These are phyloP conservation scores for Lipomyces oligophaga DNA, from an alignment of 805 yeast genomes.

Conservation along the genomic window DNA sequence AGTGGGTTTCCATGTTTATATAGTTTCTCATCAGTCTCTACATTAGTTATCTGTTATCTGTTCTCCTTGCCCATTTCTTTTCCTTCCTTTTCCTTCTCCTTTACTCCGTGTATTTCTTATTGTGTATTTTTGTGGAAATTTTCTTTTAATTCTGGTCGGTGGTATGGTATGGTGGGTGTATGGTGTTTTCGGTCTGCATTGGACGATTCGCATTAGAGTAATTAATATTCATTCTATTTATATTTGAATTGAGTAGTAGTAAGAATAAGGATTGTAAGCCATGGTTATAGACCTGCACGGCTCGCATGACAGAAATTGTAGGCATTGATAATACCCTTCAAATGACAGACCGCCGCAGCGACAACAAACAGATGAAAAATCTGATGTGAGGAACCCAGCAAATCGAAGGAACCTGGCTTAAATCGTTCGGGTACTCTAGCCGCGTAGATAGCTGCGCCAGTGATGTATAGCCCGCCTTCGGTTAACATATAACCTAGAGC, in stretches of 20 bases:
- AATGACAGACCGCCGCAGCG: constrained; percentile 57
- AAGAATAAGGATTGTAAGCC: no score
- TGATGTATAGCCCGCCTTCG: constrained; percentile 72
- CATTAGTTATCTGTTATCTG: neutral
- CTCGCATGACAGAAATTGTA: constrained; percentile 40
- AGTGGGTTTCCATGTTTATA: constrained; percentile 17
- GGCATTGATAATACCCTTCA: constrained; percentile 56
- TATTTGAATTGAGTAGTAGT: no score
- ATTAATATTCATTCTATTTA: no score
- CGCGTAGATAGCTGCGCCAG: constrained; percentile 79
- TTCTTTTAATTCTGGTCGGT: no score
- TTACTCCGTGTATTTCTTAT: constrained; percentile 1
- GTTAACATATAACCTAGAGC: constrained; percentile 58
- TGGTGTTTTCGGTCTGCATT: no score
- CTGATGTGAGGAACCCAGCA: constrained; percentile 70
- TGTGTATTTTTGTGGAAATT: no score
- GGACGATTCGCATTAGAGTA: no score
- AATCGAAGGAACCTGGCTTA: constrained; percentile 57
- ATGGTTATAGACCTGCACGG: no score
- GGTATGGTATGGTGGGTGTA: neutral
- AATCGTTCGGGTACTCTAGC: constrained; percentile 71
- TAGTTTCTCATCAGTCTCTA: no score
- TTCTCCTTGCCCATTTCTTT: constrained; percentile 1
- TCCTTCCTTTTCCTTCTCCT: neutral
- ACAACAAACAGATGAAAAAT: constrained; percentile 54